Base-by-base conservation (phyloP, 495 filamentous ascomycete species). In the Lepidopterella palustris region DNA sequence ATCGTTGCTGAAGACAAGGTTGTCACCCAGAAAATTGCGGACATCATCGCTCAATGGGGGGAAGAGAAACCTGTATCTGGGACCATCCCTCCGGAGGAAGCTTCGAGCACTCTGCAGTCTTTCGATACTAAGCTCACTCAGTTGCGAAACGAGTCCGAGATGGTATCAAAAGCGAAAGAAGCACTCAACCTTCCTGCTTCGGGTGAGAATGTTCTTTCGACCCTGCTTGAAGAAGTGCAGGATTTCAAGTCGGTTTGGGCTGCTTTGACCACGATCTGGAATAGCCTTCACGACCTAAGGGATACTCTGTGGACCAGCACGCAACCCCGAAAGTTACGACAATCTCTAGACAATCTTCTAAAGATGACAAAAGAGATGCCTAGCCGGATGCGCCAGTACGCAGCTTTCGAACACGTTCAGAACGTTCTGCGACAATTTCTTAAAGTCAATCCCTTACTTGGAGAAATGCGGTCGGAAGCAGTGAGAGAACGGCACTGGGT, bases 301-400 rank as follows among this genome's bases (percentile, higher is more conserved):
- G 95, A 97, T 62, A 87, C 80, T 24, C 82, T 91, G 0, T 99
- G 93, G 93, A 90, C 85, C 29, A 96, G 87, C 69, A 86, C 97
- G 1, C 88, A 96, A 66, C 90, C 93, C 1, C 80, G 93, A 45
- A 97, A 97, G 73, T 82, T 97, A 59, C 82, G 95, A 27, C 82
- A 88, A 58, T 86, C 89, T 15, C 83, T 99, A 50, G 93, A 99
- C 68, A 83, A 84, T 32, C 79, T 97, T 27, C 88, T 97, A 69
- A 96, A 95, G 75, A 93, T 96, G 87, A 96, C 91, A 48, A 99
- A 96, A 76, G 92, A 97, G 59, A 99, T 99, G 93, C 93, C 93
- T 0, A 95, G 89, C 72, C 85, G 93, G 45, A 99, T 97, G 95
- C 85, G 93, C 49, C 93, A 99, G 67, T 99, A 99, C 72, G 93